phyloP scores from a whole-genome alignment of 345 rosid genomes.

The Populus ilicifolia region DNA sequence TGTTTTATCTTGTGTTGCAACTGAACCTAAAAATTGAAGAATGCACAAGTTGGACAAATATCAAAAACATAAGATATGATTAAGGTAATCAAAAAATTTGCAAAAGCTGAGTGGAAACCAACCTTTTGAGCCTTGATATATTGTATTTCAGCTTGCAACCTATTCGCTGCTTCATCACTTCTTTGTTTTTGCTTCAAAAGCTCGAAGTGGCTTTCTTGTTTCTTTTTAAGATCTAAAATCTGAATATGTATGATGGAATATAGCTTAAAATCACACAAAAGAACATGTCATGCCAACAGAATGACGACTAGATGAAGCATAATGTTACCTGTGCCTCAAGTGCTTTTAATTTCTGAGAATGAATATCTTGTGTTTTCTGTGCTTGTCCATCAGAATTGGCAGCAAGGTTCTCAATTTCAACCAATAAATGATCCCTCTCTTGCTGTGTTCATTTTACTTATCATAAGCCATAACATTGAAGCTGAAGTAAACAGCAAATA shows the following conservation, averaged over 20 bases:
- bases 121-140: constrained; percentile 95
- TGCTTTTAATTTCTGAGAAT: constrained; percentile 72
- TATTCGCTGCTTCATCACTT: constrained; percentile 88
- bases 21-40: constrained; percentile 60
- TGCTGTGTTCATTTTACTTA: constrained; percentile 44
- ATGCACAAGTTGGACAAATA: neutral
- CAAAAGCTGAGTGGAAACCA: neutral
- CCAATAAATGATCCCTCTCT: constrained; percentile 79
- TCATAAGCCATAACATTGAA: constrained; percentile 5
- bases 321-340: constrained; percentile 73
- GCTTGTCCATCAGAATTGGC: constrained; percentile 71
- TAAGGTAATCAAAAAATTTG: neutral
- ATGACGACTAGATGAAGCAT: constrained; percentile 4
- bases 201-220: constrained; percentile 95
- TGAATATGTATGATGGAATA: constrained; percentile 16
- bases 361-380: constrained; percentile 60
- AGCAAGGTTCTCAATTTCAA: constrained; percentile 82
- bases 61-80: no score
- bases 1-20: constrained; percentile 93
- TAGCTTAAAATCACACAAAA: constrained; percentile 5
- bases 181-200: constrained; percentile 90
- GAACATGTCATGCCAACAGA: neutral
- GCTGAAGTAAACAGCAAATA: constrained; percentile 12
- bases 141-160: constrained; percentile 93
- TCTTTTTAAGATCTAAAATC: constrained; percentile 92